Evolutionary conservation across 2,329 filamentous ascomycete genomes (phyloP), one percentile per base, ranked within the genome.

Genomic region (Aspergillus eucalypticola): DNA sequence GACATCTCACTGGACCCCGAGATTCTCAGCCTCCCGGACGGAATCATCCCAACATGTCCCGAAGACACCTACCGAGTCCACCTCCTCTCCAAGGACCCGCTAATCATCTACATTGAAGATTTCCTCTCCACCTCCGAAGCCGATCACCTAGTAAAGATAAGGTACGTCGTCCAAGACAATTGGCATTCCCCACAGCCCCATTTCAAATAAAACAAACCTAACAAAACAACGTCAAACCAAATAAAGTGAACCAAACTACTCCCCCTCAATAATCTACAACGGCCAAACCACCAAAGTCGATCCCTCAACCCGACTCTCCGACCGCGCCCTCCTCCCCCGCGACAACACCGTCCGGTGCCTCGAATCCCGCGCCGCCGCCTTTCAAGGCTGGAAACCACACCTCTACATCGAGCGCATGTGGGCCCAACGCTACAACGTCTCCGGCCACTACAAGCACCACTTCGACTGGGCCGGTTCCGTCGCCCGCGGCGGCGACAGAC

Each of bases 401-500:
- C 79, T 86, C 1, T 85, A 84, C 59, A 82, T 88, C 68, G 86
- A 88, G 71, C 80, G 82, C 53, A 78, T 88, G 63, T 86, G 84
- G 82, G 82, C 83, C 1, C 85, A 88, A 67, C 78, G 82, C 54
- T 88, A 88, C 67, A 82, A 81, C n/a, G 69, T 74, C 5, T 79
- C 78, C 2, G 86, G 85, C 1, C 84, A 87, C 69, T 88, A 88
- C 70, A 73, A 73, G 3, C 79, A 85, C 61, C 85, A 87, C 65
- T 88, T 83, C 68, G 86, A 88, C 71, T 87, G 84, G 84, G 75
- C 73, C 44, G 79, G 78, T 5, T 74, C 76, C 0, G 69, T 69
- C 21, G 73, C 64, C 54, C 71, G 67, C 2, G 73, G 71, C 54
- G 77, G 71, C 3, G 79, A 78, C 38, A 75, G 86, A 0, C 72